Evolutionary conservation across 1,139 yeast species (phyloP), one percentile per base, ranked within the genome.

Genomic region (Spathaspora sp.): DNA sequence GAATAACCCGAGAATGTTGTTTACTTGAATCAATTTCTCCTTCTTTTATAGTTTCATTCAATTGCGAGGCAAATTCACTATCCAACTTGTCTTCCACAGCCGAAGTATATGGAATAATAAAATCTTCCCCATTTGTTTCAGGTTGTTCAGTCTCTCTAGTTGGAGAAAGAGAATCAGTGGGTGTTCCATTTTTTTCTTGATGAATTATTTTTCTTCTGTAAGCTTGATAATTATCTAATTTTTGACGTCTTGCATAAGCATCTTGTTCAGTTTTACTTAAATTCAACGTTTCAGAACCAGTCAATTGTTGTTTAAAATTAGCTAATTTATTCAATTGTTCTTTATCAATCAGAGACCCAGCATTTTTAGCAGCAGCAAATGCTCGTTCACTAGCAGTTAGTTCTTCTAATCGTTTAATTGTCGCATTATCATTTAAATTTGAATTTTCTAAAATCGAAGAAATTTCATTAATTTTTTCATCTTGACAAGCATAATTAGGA

Each of bases 21-120:
- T 65, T 66, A 56, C 76, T 80, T n/a, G 84, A 74, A 54, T 84
- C 84, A 42, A 84, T 68, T 51, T 81, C 82, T 31, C 89, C 79
- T 60, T 85, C 77, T 46, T 74, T 73, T 47, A 84, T 80, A 16
- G 81, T 77, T 51, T 77, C 80, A 53, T 82, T 82, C 54, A 86
- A 68, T 48, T 72, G 67, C 25, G 76, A 79, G 0, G 90, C 90
- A 54, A 83, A 73, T 55, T 80, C 83, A 25, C 82, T 76, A 60
- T 86, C 91, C 48, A 79, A 70, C 52, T 79, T 78, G 58, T 84
- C 89, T 63, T 86, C 93, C 31, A 76, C 77, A 31, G 86, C 90
- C 5, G 86, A 79, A 1, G 91, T 84, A 59, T 86, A 86, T 1
- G 90, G 90, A 18, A 78, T 74, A 73, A 74, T 65, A 49, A 74